A percentile compares a stretch with the other conserved stretches of the same genome.
These are phyloP conservation scores for Penicillium sp. DNA, from an alignment of 2,329 filamentous ascomycete species.

Conservation along the genomic window DNA sequence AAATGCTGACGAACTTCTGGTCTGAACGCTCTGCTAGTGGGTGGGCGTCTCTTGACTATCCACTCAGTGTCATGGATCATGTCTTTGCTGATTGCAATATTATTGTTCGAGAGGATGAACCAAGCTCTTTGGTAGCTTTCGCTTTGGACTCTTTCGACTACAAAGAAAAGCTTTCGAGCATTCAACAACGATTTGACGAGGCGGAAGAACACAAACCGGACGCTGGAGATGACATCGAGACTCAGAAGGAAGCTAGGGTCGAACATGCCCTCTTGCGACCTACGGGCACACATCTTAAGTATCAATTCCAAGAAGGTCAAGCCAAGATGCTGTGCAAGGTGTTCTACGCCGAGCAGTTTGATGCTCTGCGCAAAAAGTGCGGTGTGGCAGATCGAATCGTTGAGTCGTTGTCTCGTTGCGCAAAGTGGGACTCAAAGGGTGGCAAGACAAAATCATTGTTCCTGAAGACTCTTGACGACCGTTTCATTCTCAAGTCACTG, in stretches of 20 bases:
- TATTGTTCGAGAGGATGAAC: slow-evolving; percentile 95
- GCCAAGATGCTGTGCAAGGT: slow-evolving; percentile 97
- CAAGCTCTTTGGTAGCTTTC: slow-evolving; percentile 92
- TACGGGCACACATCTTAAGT: slow-evolving; percentile 91
- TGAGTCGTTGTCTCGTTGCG: slow-evolving; percentile 88
- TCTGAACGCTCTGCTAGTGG: slow-evolving; percentile 94
- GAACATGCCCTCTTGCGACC: slow-evolving; percentile 80
- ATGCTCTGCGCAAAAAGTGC: slow-evolving; percentile 88
- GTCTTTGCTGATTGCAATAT: slow-evolving; percentile 97
- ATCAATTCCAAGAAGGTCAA: slow-evolving; percentile 90
- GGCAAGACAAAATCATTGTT: slow-evolving; percentile 98
- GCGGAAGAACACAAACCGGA: slow-evolving; percentile 27
- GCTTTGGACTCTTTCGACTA: slow-evolving; percentile 88
- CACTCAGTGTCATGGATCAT: slow-evolving; percentile 81
- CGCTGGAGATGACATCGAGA: slow-evolving; percentile 36
- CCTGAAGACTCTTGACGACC: slow-evolving; percentile 91
- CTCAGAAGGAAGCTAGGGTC: slow-evolving; percentile 66
- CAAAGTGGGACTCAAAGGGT: slow-evolving; percentile 97
- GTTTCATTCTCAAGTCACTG: slow-evolving; percentile 87
- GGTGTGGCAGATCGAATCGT: slow-evolving; percentile 91
- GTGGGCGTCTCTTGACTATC: slow-evolving; percentile 90
- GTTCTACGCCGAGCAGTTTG: slow-evolving; percentile 97
- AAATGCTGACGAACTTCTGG: slow-evolving; percentile 97
- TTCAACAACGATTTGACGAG: slow-evolving; percentile 38
- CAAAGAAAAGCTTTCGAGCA: slow-evolving; percentile 67